Percentiles rank a stretch among this genome's conserved stretches.
phyloP scores from a whole-genome alignment of 1,284 basidiomycete species.

The Ganoderma multipileum region DNA sequence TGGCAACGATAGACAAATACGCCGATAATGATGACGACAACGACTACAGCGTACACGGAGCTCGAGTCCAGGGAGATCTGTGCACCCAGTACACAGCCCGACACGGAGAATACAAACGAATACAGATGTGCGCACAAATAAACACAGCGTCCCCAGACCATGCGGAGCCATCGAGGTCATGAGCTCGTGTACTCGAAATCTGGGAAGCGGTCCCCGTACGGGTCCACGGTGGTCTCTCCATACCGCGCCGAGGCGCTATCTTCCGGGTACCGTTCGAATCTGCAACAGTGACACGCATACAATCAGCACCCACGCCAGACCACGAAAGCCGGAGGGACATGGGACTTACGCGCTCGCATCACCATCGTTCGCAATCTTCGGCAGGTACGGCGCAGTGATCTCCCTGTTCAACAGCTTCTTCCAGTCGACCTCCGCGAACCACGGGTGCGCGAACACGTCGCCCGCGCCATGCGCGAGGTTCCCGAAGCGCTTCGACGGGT shows the following conservation, averaged over 20 bases:
- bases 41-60: background rate
- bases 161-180: conserved; percentile 8
- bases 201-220: conserved; percentile 64
- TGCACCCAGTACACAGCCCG: background rate
- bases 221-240: conserved; percentile 61
- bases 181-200: conserved; percentile 66
- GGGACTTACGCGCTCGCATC: conserved; percentile 88
- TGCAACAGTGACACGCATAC: conserved; percentile 37
- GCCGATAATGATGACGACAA: background rate
- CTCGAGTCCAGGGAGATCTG: background rate
- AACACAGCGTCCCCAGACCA: background rate
- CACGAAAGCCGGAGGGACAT: background rate
- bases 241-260: conserved; percentile 67
- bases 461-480: conserved; percentile 92
- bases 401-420: conserved; percentile 83
- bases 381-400: conserved; percentile 96
- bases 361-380: conserved; percentile 85
- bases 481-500: conserved; percentile 92
- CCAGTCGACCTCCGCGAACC: conserved; percentile 99
- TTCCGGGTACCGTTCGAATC: conserved; percentile 81
- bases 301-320: conserved; percentile 5
- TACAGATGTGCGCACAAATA: background rate
- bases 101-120: background rate
- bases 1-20: background rate
- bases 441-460: conserved; percentile 95